Evolutionary conservation across 2,329 filamentous ascomycete species (phyloP), one percentile per base, ranked within the genome.

Genomic region (Sphaerostilbella broomeana): DNA sequence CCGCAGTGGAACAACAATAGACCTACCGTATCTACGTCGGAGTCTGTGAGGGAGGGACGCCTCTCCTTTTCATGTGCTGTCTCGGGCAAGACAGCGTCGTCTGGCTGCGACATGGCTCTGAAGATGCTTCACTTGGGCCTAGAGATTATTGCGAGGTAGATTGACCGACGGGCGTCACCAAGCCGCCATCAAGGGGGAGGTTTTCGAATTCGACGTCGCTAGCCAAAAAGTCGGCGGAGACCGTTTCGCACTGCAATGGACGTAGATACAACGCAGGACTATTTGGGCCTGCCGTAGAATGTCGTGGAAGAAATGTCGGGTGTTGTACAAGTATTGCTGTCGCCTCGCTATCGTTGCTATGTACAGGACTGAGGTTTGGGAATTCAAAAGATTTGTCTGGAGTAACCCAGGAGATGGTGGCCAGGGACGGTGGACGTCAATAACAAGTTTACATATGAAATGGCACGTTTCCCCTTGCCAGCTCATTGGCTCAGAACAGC

Each of bases 51-150:
- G 45, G 59, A 57, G 47, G 52, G 52, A 40, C 53, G 52, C 46
- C 53, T 56, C 44, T 48, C 51, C 28, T 48, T 48, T 24, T 50
- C 44, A 21, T 46, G 42, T 28, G 38, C 43, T 33, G 44, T 37
- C 43, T 48, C 49, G 37, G 50, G 46, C 29, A 54, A 54, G 38
- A 49, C 50, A 43, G 44, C 46, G 35, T 59, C 55, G 42, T 55
- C 56, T 38, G 49, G 51, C 48, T 61, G 58, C 47, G 59, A 54
- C 61, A 64, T 64, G 50, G 42, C 50, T 47, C 42, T 26, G 30
- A 13, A 9, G 17, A 32, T 44, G 34, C 15, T 33, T 34, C 18
- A 38, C 22, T 38, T 15, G 39, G 24, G n/a, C 27, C 30, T 30
- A 16, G 29, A 20, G 38, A 19, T 18, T 33, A 25, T 32, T 37